These are phyloP conservation scores for Metschnikowia similis DNA, from an alignment of 805 yeast species.

Conservation along the genomic window DNA sequence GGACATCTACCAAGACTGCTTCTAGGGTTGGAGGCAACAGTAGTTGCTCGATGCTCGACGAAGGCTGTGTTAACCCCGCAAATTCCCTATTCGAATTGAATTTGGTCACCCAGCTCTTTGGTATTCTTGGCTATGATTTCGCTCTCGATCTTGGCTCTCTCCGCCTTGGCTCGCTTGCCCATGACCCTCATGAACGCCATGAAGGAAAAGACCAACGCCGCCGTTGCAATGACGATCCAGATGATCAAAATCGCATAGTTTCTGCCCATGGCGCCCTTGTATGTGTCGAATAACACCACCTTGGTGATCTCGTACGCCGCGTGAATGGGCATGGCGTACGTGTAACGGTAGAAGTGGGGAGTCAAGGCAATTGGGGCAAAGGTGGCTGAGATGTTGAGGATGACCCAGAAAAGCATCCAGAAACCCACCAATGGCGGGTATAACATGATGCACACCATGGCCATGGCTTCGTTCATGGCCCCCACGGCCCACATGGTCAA, in stretches of 20 bases:
- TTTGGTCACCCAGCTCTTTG: constrained; percentile 8
- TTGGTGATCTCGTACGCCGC: constrained; percentile 60
- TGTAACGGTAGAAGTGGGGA: constrained; percentile 56
- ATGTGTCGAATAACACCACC: constrained; percentile 53
- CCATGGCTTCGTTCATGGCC: constrained; percentile 64
- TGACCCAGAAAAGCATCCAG: constrained; percentile 70
- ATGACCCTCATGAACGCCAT: constrained; percentile 35
- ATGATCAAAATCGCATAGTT: constrained; percentile 55
- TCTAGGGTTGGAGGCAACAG: too few species aligned
- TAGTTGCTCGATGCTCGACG: too few species aligned
- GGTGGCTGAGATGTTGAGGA: constrained; percentile 64
- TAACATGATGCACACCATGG: constrained; percentile 45
- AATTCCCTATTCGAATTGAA: constrained; percentile 2
- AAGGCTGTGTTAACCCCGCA: too few species aligned
- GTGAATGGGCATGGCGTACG: constrained; percentile 67
- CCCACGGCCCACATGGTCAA: constrained; percentile 75
- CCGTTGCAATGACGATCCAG: constrained; percentile 54
- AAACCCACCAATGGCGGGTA: constrained; percentile 66
- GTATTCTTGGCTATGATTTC: constrained; percentile 8
- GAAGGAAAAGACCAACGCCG: constrained; percentile 42
- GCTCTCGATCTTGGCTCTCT: constrained; percentile 9
- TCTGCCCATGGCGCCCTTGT: constrained; percentile 55
- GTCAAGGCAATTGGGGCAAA: constrained; percentile 60
- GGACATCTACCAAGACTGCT: too few species aligned
- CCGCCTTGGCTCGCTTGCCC: constrained; percentile 26